Base-by-base conservation (phyloP, 2,329 filamentous ascomycete species). In the Ophiostoma piceae region DNA sequence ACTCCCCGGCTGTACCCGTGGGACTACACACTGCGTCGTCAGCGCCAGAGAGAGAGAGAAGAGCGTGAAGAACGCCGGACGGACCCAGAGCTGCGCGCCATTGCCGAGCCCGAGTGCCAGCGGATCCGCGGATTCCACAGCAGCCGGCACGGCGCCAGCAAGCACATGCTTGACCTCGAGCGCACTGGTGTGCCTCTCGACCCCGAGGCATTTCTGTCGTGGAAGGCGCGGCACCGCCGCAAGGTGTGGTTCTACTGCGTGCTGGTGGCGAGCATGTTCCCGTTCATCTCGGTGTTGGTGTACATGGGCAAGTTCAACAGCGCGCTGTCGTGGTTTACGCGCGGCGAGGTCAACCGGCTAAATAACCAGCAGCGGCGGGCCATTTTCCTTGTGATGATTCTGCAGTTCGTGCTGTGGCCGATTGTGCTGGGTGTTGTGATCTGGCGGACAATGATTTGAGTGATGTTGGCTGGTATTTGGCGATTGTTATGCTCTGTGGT, bases 281-380 rank as follows among this genome's bases (percentile, higher is more conserved):
- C 84, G 0, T 82, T 85, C 66, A 75, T 83, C 11, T 80, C 82
- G 0, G 71, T 83, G 0, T 74, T 85, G 8, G 80, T 82, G 0
- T 77, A 84, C 35, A 77, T 74, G 11, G 82, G 83, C 12, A 78
- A 76, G 14, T 81, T 85, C 65, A 79, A 84, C 72, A 76, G 77
- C 0, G 79, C 79, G 0, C 78, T 86, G 37, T 79, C 79, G 7
- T 86, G 83, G 83, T 81, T 79, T 68, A 84, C 83, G 0, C 75
- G 78, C 1, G 84, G 84, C 6, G 80, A 84, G 73, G 78, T 80
- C 35, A 75, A 78, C 29, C 74, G 74, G 9, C 76, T 85, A 32
- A 81, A 77, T 14, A 77, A 75, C 66, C 75, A 76, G 35, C 80
- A 83, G 74, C 74, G 76, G 26, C 73, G 72, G n/a, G 69, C 74